Percentiles rank a stretch among this genome's conserved stretches.
Conservation (phyloP, 495 filamentous ascomycete genomes). For the Aeminium ludgeri region DNA sequence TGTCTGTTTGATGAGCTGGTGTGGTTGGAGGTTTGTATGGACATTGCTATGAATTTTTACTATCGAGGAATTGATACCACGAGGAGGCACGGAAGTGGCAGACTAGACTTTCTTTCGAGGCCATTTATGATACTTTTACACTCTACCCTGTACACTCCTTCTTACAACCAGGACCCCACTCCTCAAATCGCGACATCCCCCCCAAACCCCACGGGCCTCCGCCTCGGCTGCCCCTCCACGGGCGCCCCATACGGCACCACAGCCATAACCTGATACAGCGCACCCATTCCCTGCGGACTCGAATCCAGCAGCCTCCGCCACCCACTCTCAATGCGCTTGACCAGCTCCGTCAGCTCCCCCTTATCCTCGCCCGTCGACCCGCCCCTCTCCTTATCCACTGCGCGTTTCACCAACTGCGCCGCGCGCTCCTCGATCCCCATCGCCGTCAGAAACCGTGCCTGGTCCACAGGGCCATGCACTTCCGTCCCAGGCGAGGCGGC, state of each 20-base stretch:
- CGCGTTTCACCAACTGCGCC: conserved; percentile 40
- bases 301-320: conserved; percentile 69
- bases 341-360: conserved; percentile 29
- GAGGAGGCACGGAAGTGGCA: no score
- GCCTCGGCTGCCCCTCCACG: conserved; percentile 38
- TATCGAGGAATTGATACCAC: no score
- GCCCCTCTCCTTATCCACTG: conserved; percentile 16
- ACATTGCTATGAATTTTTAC: no score
- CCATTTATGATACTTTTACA: not conserved
- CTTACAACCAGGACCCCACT: not conserved
- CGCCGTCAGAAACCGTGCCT: conserved; percentile 55
- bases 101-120: no score
- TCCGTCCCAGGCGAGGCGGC: conserved; percentile 61
- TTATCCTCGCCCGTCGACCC: conserved; percentile 18
- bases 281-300: conserved; percentile 70
- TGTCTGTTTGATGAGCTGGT: no score
- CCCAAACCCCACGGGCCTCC: conserved; percentile 81
- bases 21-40: no score
- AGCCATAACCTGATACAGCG: conserved; percentile 81
- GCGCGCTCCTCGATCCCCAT: conserved; percentile 75
- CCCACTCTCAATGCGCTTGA: conserved; percentile 46
- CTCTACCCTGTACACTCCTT: not conserved
- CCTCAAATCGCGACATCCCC: conserved; percentile 37
- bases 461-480: conserved; percentile 82
- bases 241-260: conserved; percentile 74